Base-by-base conservation (phyloP, 352 stramenopile species). In the Globisporangium solare region DNA sequence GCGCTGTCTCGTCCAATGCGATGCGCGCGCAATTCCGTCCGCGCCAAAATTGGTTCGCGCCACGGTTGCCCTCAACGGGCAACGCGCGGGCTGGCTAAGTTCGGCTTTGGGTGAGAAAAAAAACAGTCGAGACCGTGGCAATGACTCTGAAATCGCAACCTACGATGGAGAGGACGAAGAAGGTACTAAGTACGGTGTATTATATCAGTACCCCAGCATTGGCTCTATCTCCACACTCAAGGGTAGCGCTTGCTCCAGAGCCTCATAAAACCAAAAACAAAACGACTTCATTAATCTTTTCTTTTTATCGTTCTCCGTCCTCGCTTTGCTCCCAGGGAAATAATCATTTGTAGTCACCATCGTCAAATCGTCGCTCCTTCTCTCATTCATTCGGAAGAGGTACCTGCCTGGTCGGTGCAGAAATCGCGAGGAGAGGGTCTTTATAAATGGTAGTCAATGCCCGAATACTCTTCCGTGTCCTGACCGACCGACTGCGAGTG, bases 361-460 rank as follows among this genome's bases (percentile, higher is more conserved):
- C 27, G 10, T 35, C 27, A 35, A 35, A 35, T 35, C 27, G 27
- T 35, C 7, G 27, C 27, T 35, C 27, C 10, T 35, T 35, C 27
- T 35, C 27, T 35, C 27, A 35, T 10, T 35, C 7, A 6, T 35
- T n/a, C n/a, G n/a, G n/a, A 11, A 35, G 27, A 35, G 7, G 7
- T 35, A 35, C 27, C 27, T 35, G 27, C 27, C 27, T 35, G 27
- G 27, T 35, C 5, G 27, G 27, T 35, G 7, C 3, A 35, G 24
- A 35, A 3, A 6, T 35, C 5, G 27, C 27, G 27, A 35, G 27
- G 7, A 13, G 17, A 43, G 13, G 39, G 39, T 15, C 17, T 43
- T 67, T 86, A 93, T 65, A 93, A 78, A 66, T 93, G 83, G 71
- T 91, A 93, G 60, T 93, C 83, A 51, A 93, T 93, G 35, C 80